Evolutionary conservation across 2,329 filamentous ascomycete species (phyloP), one percentile per base, ranked within the genome.

Genomic region (Ilyonectria mors-panacis): DNA sequence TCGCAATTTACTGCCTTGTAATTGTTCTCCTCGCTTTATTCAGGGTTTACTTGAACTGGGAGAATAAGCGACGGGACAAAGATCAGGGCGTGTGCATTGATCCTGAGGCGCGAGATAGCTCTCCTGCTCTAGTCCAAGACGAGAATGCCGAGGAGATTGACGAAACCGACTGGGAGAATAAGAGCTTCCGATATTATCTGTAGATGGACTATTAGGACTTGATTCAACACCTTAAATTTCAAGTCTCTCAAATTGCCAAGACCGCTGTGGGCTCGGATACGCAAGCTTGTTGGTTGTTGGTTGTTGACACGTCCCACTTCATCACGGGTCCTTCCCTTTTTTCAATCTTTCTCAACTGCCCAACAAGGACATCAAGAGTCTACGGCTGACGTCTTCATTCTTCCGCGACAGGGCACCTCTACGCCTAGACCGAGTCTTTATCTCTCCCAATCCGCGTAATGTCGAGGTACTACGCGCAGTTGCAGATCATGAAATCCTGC

Each of bases 401-500:
- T 23, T 57, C n/a, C 6, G 6, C 9, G 21, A 13, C 4, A 1
- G 0, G 7, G 7, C 37, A 15, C 37, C 1, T 12, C 54, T 63
- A 1, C 58, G 33, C 1, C 17, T 72, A 7, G 19, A 55, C 2
- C 77, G 80, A 28, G 78, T 82, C 5, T 85, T 82, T 61, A 68
- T 85, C 12, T 83, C 80, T 6, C 76, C 82, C 5, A 83, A 81
- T 56, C 77, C 77, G 4, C 28, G 28, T 23, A 80, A 84, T 57
- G 69, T 85, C 6, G 50, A 77, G 3, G 81, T 81, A 5, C 77
- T 82, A 23, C 73, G 76, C 2, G 73, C 76, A 15, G 72, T 85
- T 56, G 78, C 83, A 9, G 68, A 78, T 10, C 78, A 84, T 66
- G 75, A 79, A 5, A 63, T 47, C 1, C 79, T 80, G 55, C 76